A percentile compares a stretch with the other conserved stretches of the same genome.
These are phyloP conservation scores for Phyllosticta citrichinensis DNA, from an alignment of 2,329 filamentous ascomycete genomes.

Conservation along the genomic window DNA sequence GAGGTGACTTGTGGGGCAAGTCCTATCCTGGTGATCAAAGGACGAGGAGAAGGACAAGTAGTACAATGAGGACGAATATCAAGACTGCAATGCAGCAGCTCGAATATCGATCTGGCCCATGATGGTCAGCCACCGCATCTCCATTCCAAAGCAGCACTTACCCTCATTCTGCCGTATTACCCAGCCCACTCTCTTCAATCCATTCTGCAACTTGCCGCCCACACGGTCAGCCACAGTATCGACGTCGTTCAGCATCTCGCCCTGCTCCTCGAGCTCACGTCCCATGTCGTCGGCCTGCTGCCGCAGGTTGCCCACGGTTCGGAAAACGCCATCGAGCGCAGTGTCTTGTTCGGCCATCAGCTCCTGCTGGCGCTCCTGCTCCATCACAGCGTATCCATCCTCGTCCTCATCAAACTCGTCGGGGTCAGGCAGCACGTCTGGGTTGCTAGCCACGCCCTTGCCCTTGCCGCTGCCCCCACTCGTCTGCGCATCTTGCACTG, in stretches of 20 bases:
- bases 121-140: conserved; percentile 9
- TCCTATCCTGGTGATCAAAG: conserved; percentile 21
- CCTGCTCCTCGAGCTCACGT: conserved; percentile 88
- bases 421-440: conserved; percentile 23
- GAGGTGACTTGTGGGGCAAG: not conserved
- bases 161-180: conserved; percentile 90
- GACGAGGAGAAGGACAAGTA: conserved; percentile 69
- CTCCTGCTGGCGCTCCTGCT: conserved; percentile 81
- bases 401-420: conserved; percentile 28
- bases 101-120: conserved; percentile 52
- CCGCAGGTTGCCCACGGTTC: conserved; percentile 82
- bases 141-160: conserved; percentile 29
- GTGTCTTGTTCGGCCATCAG: conserved; percentile 94
- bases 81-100: conserved; percentile 86
- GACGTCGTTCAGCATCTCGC: conserved; percentile 75
- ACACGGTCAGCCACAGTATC: conserved; percentile 81
- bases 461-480: conserved; percentile 23
- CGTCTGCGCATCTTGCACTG: conserved; percentile 32
- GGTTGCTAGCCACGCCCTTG: conserved; percentile 26
- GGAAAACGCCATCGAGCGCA: conserved; percentile 84
- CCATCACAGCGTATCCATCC: conserved; percentile 27
- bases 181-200: conserved; percentile 75
- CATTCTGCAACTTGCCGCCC: conserved; percentile 71
- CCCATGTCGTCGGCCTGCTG: conserved; percentile 94
- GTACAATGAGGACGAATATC: conserved; percentile 77